A percentile compares a stretch with the other conserved stretches of the same genome.
Evolutionary conservation across 192 early-diverging fungal species (phyloP).

Genomic region (Mortierella claussenii): DNA sequence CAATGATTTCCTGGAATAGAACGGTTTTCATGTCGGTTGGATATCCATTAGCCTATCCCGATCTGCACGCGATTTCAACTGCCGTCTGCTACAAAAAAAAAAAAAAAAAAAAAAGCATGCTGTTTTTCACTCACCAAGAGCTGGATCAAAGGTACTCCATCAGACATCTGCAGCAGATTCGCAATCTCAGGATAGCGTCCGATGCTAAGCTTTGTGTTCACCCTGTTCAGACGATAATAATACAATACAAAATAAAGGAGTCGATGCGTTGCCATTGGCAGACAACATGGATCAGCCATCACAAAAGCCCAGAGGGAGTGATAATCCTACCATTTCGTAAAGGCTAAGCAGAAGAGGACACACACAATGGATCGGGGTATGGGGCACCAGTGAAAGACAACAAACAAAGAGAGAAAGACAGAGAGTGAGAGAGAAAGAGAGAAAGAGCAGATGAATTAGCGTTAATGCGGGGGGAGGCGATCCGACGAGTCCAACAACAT

Average conservation of each 20-base stretch:
- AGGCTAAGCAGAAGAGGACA: slow-evolving; percentile 66
- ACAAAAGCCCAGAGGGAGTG: too few species aligned
- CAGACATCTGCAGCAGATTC: slow-evolving; percentile 55
- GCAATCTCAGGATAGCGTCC: slow-evolving; percentile 55
- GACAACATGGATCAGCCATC: too few species aligned
- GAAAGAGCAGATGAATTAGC: not conserved
- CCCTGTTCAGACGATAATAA: slow-evolving; percentile 56
- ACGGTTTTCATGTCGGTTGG: slow-evolving; percentile 29
- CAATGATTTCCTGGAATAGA: slow-evolving; percentile 87
- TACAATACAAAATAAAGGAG: not conserved
- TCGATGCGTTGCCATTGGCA: not conserved
- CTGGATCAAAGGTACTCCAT: slow-evolving; percentile 67
- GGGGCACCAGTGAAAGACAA: too few species aligned
- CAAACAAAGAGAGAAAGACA: too few species aligned
- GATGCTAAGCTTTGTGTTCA: slow-evolving; percentile 78
- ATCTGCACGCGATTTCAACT: slow-evolving; percentile 1
- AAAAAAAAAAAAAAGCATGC: not conserved
- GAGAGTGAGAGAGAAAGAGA: too few species aligned
- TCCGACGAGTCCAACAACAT: too few species aligned
- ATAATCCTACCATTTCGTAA: slow-evolving; percentile 79
- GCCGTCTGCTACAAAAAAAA: too few species aligned
- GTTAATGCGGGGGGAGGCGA: slow-evolving; percentile 6
- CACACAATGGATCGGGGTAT: too few species aligned
- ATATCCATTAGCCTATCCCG: slow-evolving; percentile 13
- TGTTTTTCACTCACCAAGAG: slow-evolving; percentile 56